Conservation (phyloP, 2,329 filamentous ascomycete species). For the Coniochaeta sp. region DNA sequence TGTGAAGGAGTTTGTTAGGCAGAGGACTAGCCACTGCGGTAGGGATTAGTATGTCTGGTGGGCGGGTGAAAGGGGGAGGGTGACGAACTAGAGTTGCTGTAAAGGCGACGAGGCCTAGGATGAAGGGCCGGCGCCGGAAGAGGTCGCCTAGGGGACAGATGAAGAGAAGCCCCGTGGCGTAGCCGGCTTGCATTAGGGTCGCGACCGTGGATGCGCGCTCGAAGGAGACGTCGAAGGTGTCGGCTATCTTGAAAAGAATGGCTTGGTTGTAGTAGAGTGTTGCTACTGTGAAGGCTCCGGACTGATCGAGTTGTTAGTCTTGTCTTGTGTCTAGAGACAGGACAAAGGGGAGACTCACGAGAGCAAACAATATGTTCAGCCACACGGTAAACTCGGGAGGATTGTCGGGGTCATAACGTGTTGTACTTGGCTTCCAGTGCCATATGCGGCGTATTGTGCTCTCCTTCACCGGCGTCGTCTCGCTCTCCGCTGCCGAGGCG, state of each 20-base stretch:
- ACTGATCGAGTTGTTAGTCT: slow-evolving; percentile 22
- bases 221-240: slow-evolving; percentile 63
- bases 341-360: slow-evolving; percentile 42
- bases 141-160: slow-evolving; percentile 70
- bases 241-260: slow-evolving; percentile 67
- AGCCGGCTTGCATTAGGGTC: slow-evolving; percentile 73
- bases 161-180: slow-evolving; percentile 66
- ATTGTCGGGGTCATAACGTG: slow-evolving; percentile 59
- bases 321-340: not conserved
- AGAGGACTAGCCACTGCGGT: slow-evolving; percentile 60
- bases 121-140: slow-evolving; percentile 60
- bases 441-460: slow-evolving; percentile 2
- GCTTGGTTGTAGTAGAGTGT: slow-evolving; percentile 80
- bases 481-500: not conserved
- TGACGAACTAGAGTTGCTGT: slow-evolving; percentile 60
- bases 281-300: slow-evolving; percentile 62
- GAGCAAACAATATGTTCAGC: slow-evolving; percentile 64
- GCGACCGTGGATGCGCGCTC: slow-evolving; percentile 62
- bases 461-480: not conserved
- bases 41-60: not conserved
- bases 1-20: slow-evolving; percentile 56
- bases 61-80: not conserved
- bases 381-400: slow-evolving; percentile 62
- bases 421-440: slow-evolving; percentile 55
- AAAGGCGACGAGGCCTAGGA: slow-evolving; percentile 57